These are phyloP conservation scores for Cytospora piceae DNA, from an alignment of 2,329 filamentous ascomycete species.

Conservation along the genomic window DNA sequence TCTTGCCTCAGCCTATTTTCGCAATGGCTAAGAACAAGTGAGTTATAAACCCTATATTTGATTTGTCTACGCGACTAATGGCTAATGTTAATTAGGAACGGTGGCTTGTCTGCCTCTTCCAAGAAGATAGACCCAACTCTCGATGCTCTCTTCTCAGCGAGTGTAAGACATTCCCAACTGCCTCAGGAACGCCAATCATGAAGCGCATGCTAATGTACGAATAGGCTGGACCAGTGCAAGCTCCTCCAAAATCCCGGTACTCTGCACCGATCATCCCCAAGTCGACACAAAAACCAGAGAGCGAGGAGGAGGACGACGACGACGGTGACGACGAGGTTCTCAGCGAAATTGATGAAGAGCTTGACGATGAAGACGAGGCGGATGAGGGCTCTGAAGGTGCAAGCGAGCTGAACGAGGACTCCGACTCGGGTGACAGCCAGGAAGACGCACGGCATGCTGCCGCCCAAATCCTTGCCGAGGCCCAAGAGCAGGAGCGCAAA, in stretches of 20 bases:
- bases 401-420: constrained; percentile 42
- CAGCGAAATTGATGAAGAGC: constrained; percentile 31
- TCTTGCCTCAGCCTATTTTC: neutral
- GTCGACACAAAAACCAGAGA: constrained; percentile 34
- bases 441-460: constrained; percentile 41
- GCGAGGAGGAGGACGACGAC: constrained; percentile 33
- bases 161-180: constrained; percentile 58
- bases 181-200: no score
- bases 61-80: neutral
- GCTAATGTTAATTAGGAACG: constrained; percentile 40
- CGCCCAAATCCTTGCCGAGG: constrained; percentile 42
- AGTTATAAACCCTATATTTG: neutral
- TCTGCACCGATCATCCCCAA: constrained; percentile 41
- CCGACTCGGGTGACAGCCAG: constrained; percentile 20
- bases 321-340: constrained; percentile 33
- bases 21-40: constrained; percentile 29
- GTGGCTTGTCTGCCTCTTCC: constrained; percentile 47
- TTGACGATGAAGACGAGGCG: constrained; percentile 45
- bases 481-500: constrained; percentile 47
- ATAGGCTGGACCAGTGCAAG: constrained; percentile 57
- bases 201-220: constrained; percentile 7
- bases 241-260: constrained; percentile 51
- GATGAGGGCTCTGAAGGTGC: constrained; percentile 46
- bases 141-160: constrained; percentile 71
- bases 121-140: constrained; percentile 70